Evolutionary conservation across 768 basidiomycete genomes (phyloP).

Genomic region (Boletus reticulatus): DNA sequence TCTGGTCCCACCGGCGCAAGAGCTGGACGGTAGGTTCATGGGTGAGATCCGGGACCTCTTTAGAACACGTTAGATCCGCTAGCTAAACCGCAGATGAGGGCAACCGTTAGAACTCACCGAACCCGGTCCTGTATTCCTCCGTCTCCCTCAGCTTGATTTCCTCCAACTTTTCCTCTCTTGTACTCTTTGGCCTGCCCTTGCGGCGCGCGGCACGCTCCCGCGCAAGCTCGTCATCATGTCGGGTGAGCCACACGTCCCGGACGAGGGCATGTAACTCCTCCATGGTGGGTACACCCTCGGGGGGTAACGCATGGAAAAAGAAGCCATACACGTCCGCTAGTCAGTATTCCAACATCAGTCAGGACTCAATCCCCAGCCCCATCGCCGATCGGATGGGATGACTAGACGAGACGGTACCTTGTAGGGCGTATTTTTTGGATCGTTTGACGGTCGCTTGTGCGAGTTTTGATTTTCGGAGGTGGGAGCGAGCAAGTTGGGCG

Average conservation of each 20-base stretch:
- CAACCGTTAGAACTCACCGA: constrained; percentile 51
- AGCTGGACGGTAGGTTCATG: constrained; percentile 65
- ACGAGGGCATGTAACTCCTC: constrained; percentile 66
- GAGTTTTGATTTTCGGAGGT: constrained; percentile 68
- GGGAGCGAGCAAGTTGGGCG: constrained; percentile 63
- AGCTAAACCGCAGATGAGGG: not conserved
- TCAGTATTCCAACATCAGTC: not conserved
- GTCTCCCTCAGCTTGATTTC: constrained; percentile 65
- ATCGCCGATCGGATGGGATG: not conserved
- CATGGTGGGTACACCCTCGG: constrained; percentile 53
- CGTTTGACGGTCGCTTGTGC: constrained; percentile 55
- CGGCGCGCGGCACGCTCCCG: constrained; percentile 59
- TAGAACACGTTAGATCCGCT: not conserved
- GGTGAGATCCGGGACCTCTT: constrained; percentile 81
- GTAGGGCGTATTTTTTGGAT: constrained; percentile 50
- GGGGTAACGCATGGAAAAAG: constrained; percentile 70
- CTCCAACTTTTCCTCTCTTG: constrained; percentile 64
- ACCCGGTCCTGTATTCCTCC: constrained; percentile 76
- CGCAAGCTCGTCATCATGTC: constrained; percentile 65
- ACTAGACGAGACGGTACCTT: constrained; percentile 38
- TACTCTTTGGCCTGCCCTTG: constrained; percentile 74
- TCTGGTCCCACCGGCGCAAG: constrained; percentile 78
- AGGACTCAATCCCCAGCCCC: too few relatives aligned
- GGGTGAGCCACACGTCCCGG: constrained; percentile 67
- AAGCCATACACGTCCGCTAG: constrained; percentile 72